A percentile compares a stretch with the other conserved stretches of the same genome.
phyloP scores from a whole-genome alignment of 306 rosid species.

The Nissolia schottii region DNA sequence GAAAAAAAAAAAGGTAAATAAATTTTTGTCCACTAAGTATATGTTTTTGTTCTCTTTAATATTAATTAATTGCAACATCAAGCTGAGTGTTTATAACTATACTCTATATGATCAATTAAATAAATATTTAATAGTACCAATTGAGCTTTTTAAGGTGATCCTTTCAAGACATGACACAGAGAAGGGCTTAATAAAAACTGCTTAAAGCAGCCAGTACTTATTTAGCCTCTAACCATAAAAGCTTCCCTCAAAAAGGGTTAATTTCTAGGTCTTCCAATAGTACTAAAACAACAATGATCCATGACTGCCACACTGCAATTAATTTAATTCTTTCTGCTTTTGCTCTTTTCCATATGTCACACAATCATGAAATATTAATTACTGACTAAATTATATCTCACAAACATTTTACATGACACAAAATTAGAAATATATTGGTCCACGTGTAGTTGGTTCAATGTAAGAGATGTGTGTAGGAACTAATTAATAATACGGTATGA shows the following conservation, averaged over 20 bases:
- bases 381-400: not conserved
- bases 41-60: not conserved
- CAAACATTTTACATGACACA: too few species aligned
- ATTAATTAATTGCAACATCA: not conserved
- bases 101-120: not conserved
- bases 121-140: not conserved
- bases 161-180: not conserved
- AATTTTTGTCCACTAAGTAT: too few species aligned
- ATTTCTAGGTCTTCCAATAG: not conserved
- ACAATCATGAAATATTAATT: too few species aligned
- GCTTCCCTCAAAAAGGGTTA: not conserved
- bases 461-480: not conserved
- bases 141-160: not conserved
- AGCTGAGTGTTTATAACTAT: not conserved
- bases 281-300: not conserved
- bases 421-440: too few species aligned
- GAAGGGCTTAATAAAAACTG: not conserved
- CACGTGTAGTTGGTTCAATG: not conserved
- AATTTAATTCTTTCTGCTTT: not conserved
- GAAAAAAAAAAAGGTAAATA: constrained; percentile 23
- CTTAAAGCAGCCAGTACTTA: not conserved
- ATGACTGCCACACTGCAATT: not conserved
- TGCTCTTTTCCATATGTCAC: not conserved
- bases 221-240: not conserved
- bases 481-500: too few species aligned